These are phyloP conservation scores for Rhinocladiella similis DNA, from an alignment of 2,329 filamentous ascomycete species.

Conservation along the genomic window DNA sequence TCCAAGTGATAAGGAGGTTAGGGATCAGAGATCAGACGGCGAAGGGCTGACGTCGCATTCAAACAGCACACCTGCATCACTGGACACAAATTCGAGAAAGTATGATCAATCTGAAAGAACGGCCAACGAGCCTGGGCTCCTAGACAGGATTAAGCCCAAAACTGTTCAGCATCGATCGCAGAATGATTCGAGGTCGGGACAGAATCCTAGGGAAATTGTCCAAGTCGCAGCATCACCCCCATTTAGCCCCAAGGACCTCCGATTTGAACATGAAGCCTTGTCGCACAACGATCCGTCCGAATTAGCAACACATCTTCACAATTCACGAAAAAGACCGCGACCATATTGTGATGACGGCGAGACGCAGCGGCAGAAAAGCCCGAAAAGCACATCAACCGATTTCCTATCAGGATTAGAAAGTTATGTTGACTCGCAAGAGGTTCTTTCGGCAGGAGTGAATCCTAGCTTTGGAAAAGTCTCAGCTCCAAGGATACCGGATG, in stretches of 20 bases:
- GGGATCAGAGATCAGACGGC: conserved; percentile 5
- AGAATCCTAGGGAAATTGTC: neutral
- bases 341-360: neutral
- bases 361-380: neutral
- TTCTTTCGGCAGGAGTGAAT: neutral
- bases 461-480: neutral
- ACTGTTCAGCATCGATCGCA: neutral
- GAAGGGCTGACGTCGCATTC: neutral
- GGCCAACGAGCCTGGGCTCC: neutral
- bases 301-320: neutral
- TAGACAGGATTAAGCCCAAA: neutral
- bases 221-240: conserved; percentile 1
- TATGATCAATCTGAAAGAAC: too few species aligned
- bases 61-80: too few species aligned
- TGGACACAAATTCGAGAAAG: too few species aligned
- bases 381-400: conserved; percentile 12
- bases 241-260: neutral
- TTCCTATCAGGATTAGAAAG: conserved; percentile 14
- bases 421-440: neutral
- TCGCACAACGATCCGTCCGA: neutral
- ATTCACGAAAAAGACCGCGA: neutral
- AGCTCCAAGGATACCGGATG: neutral
- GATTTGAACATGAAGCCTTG: neutral
- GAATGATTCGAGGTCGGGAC: neutral
- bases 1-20: conserved; percentile 9